A percentile compares a stretch with the other conserved stretches of the same genome.
phyloP scores from a whole-genome alignment of 257 asterid species.

The Solanum arcanum region DNA sequence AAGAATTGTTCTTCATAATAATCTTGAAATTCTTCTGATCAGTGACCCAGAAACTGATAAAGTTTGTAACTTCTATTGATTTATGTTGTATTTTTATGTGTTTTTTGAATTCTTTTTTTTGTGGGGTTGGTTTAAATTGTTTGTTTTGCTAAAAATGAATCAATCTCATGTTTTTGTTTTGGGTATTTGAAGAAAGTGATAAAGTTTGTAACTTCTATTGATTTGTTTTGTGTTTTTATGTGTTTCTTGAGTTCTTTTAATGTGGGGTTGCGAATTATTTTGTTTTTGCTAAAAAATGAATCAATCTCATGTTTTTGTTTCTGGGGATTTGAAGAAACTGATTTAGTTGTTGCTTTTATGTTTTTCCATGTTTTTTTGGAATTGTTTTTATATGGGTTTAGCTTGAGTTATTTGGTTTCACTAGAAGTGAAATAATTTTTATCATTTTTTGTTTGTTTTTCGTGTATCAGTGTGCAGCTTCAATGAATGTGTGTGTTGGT shows the following conservation, averaged over 20 bases:
- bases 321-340: not conserved
- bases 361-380: not conserved
- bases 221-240: not conserved
- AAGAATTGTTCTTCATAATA: slow-evolving; percentile 60
- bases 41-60: slow-evolving; percentile 97
- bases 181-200: not conserved
- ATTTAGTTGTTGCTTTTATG: not conserved
- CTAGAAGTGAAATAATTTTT: not conserved
- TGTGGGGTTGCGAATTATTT: not conserved
- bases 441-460: not conserved
- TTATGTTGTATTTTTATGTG: not conserved
- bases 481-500: slow-evolving; percentile 95
- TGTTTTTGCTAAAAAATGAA: not conserved
- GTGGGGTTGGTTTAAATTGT: not conserved
- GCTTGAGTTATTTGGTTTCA: not conserved
- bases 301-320: not conserved
- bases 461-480: slow-evolving; percentile 72
- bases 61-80: slow-evolving; percentile 15
- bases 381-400: not conserved
- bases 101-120: not conserved
- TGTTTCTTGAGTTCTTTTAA: not conserved
- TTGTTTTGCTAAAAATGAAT: not conserved
- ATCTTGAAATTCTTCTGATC: slow-evolving; percentile 74
- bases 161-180: not conserved
- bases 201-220: not conserved